Base-by-base conservation (phyloP, 495 filamentous ascomycete species). In the Tuber brumale region DNA sequence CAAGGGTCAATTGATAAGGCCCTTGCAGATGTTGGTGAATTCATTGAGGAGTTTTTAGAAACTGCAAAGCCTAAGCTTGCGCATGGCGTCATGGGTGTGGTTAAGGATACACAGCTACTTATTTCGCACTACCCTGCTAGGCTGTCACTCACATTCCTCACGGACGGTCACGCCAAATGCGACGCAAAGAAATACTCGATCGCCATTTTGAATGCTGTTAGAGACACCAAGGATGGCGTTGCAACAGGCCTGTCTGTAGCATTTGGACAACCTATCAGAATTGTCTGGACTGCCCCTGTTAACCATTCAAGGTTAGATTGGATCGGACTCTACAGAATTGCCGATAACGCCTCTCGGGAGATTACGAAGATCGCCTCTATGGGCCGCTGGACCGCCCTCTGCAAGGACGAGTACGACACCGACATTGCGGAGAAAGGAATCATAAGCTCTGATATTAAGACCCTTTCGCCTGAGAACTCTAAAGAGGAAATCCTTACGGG, bases 241-340 rank as follows among this genome's bases (percentile, higher is more conserved):
- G 89, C 92, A 81, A 89, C 92, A 83, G 92, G 92, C 6, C 84
- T 94, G 73, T 89, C 91, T 0, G 92, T 97, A 74, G 90, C 96
- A 84, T 99, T 98, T 80, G 95, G 95, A 71, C 88, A 94, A 18
- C 93, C 95, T 19, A 93, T 99, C 84, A 92, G 89, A 79, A 92
- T 99, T 78, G 91, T 89, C 80, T 99, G 95, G 95, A 94, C 90
- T 27, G 96, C 95, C 0, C 95, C 95, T 1, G 87, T 91, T 72
- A 94, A 94, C 81, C 95, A 98, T 85, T 91, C 90, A 86, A 95
- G 92, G 82, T 92, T 91, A 78, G 95, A 99, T 84, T 99, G 95
- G 95, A 89, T 99, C 72, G 95, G 94, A 31, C 86, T 99, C 10
- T 99, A 97, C 86, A 92, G 92, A 86, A 92, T 99, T 35, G 93